Base-by-base conservation (phyloP, 2,329 filamentous ascomycete genomes). In the Sclerotinia spermophila region DNA sequence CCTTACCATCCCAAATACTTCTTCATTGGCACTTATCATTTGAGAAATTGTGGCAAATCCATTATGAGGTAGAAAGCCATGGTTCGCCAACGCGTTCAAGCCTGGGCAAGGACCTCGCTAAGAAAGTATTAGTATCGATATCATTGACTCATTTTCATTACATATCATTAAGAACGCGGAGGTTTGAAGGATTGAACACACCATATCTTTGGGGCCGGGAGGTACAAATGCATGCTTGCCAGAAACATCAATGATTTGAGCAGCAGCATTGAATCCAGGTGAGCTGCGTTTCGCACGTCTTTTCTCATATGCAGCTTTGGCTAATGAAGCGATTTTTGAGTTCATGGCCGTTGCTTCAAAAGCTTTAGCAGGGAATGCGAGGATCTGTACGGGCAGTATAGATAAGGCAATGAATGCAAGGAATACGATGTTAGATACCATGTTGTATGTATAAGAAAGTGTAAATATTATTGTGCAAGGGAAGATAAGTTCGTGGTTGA, bases 1-100 rank as follows among this genome's bases (percentile, higher is more conserved):
- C 4, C 42, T 51, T 64, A 64, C 60, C 82, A 84, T 84, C 24
- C 81, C 82, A 70, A 80, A 84, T 4, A 84, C 83, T 81, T 33
- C 10, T n/a, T 56, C 45, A 27, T 15, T 64, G 6, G 60, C 60
- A 38, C 21, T 38, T 38, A 35, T 44, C 21, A 64, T 10, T 19
- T 64, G 60, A 38, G 60, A n/a, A 51, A 38, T n/a, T 6, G 61
- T 64, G 51, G 44, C 60, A 56, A 81, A 75, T 33, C 81, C 81
- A 73, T 79, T 78, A 17, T 77, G 79, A 27, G 78, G 78, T 33
- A 82, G 79, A 68, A 82, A 82, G 21, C 76, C 79, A 75, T 82
- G 81, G 62, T 82, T 82, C 60, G 81, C 81, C n/a, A 82, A 72
- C 11, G 81, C 80, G 73, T 82, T 82, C 42, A 82, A 74, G 59